Percentiles rank a stretch among this genome's conserved stretches.
phyloP scores from a whole-genome alignment of 1,284 basidiomycete species.

The Fereydounia khargensis region DNA sequence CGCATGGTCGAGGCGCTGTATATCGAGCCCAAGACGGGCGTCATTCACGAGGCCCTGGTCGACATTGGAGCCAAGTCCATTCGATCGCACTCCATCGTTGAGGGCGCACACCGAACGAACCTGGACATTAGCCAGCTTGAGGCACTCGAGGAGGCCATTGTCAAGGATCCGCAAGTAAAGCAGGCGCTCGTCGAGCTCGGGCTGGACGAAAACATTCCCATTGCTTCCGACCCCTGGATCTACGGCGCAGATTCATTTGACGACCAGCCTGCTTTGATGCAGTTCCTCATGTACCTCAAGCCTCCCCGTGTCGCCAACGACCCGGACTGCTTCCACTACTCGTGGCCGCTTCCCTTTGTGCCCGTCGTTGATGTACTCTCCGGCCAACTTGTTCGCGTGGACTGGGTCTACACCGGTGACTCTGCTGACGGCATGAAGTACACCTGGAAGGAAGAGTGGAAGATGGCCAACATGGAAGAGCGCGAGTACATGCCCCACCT shows the following conservation, averaged over 20 bases:
- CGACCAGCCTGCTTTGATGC: conserved; percentile 26
- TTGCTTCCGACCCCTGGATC: conserved; percentile 40
- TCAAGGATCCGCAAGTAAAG: conserved; percentile 13
- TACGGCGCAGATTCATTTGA: conserved; percentile 36
- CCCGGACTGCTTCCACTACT: conserved; percentile 55
- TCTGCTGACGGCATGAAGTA: conserved; percentile 39
- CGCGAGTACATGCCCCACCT: conserved; percentile 56
- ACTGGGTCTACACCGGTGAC: conserved; percentile 49
- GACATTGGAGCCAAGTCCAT: conserved; percentile 8
- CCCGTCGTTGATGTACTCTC: conserved; percentile 51
- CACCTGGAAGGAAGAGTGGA: conserved; percentile 36
- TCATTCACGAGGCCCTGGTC: conserved; percentile 11
- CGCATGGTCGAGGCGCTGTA: conserved; percentile 17
- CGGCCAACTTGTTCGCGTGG: conserved; percentile 34
- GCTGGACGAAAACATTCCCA: conserved; percentile 16
- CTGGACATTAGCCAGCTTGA: conserved; percentile 25
- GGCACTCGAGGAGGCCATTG: conserved; percentile 6
- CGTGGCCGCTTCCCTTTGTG: conserved; percentile 56
- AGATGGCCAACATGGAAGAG: conserved; percentile 44
- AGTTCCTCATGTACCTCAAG: conserved; percentile 38
- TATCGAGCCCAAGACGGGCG: conserved; percentile 13
- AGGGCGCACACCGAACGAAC: conserved; percentile 9
- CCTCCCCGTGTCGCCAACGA: conserved; percentile 12
- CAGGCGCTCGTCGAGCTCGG: conserved; percentile 30
- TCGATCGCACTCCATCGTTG: conserved; percentile 11